Evolutionary conservation across 306 rosid species (phyloP).

Genomic region (Inga leiocalycina): DNA sequence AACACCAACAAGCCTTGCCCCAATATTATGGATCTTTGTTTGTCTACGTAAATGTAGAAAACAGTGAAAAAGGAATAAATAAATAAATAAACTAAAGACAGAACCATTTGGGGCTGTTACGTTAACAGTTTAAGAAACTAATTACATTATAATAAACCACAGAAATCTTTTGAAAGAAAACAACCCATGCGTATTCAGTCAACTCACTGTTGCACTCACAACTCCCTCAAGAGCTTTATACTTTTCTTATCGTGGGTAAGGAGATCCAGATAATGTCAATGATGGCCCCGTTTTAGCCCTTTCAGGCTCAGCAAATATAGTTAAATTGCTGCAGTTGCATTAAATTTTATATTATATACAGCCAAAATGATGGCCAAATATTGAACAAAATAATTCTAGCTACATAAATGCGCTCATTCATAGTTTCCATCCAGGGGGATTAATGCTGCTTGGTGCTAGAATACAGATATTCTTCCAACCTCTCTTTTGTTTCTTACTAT

Average conservation of each 20-base stretch:
- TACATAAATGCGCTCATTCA: background rate
- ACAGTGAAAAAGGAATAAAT: slow-evolving; percentile 1
- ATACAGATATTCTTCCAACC: background rate
- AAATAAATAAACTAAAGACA: background rate
- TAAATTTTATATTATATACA: background rate
- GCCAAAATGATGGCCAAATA: too few species aligned
- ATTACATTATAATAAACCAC: background rate
- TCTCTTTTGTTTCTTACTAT: background rate
- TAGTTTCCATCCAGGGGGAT: background rate
- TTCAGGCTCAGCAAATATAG: background rate
- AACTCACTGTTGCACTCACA: slow-evolving; percentile 4
- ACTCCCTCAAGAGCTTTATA: slow-evolving; percentile 9
- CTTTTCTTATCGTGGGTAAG: slow-evolving; percentile 1
- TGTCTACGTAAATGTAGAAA: slow-evolving; percentile 59
- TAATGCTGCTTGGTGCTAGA: background rate
- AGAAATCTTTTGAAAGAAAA: background rate
- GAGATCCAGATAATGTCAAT: background rate
- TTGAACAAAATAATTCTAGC: background rate
- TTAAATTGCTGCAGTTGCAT: background rate
- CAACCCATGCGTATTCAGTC: background rate
- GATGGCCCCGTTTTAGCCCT: slow-evolving; percentile 8
- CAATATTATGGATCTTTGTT: slow-evolving; percentile 96
- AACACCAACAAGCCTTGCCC: slow-evolving; percentile 89
- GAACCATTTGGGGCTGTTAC: background rate
- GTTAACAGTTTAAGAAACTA: background rate